Base-by-base conservation (phyloP, 768 basidiomycete genomes). In the Butyriboletus loyo region DNA sequence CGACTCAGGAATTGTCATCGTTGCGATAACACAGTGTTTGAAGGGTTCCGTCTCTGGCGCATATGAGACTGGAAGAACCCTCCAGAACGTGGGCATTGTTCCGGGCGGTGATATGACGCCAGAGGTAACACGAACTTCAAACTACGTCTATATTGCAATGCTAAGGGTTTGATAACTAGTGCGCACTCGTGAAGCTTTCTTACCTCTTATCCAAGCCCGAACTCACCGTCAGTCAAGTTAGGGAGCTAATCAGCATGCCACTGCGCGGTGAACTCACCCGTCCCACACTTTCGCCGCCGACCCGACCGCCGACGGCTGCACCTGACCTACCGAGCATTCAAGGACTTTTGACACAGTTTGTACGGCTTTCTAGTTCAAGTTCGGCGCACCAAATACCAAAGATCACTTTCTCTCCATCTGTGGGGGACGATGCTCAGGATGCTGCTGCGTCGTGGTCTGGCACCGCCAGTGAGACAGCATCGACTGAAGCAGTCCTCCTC, bases 61-160 rank as follows among this genome's bases (percentile, higher is more conserved):
- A 15, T 95, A 95, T 59, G 85, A 89, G 70, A 87, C 88, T 13
- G 91, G 89, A 5, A 75, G 85, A 58, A 79, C 80, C 3, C 74
- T 94, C 21, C 72, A 84, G 31, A 77, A 82, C 42, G 78, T 74
- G n/a, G 92, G 93, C 0, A 86, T 95, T 19, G 80, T 94, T 13
- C 79, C 89, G 0, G 93, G 93, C 7, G 83, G 82, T 25, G 94
- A 97, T 67, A 95, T 96, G 93, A 97, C 94, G 1, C 90, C 92
- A n/a, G 92, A 96, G 81, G 91, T 90, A 53, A 53, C 36, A 6
- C 17, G 1, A 24, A 25, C n/a, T 15, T 36, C 9, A 41, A 44
- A 32, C 1, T 47, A 9, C 22, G 28, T 13, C 38, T 30, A 14
- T 14, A 11, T 39, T 15, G 39, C 35, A 14, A 35, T 30, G 19